These are phyloP conservation scores for Chlorella sp. DNA, from an alignment of 139 green algal genomes.

Conservation along the genomic window DNA sequence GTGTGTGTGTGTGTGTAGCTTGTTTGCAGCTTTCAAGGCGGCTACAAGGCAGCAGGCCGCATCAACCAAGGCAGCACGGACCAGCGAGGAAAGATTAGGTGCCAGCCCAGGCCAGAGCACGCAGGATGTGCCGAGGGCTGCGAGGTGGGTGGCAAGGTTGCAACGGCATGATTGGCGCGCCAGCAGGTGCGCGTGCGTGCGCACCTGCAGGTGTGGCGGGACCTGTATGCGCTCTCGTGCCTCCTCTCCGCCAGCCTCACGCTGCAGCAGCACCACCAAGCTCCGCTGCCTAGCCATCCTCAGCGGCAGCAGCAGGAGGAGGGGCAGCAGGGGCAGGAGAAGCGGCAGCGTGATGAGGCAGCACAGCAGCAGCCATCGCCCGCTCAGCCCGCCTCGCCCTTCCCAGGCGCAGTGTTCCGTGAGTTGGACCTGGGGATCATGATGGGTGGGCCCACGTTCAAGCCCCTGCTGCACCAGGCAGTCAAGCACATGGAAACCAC, in stretches of 20 bases:
- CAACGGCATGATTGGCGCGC: no score
- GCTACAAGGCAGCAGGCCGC: no score
- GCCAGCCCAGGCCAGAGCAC: no score
- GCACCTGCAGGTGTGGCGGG: constrained; percentile 63
- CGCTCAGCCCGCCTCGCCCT: no score
- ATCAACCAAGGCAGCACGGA: no score
- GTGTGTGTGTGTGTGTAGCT: no score
- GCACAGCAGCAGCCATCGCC: constrained; percentile 4
- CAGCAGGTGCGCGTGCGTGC: no score
- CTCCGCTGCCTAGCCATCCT: not conserved
- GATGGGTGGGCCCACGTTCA: constrained; percentile 68
- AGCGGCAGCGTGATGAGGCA: not conserved
- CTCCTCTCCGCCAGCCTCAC: constrained; percentile 30
- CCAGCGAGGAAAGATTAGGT: no score
- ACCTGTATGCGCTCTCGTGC: constrained; percentile 61
- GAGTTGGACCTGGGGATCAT: constrained; percentile 74
- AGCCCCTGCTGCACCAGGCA: constrained; percentile 28
- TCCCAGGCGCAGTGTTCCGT: no score
- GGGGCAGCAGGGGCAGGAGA: not conserved
- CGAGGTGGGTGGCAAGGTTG: no score
- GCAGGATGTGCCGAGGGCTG: no score
- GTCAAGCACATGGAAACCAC: constrained; percentile 29
- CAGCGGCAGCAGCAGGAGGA: not conserved
- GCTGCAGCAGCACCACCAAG: not conserved
- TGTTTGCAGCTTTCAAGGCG: no score